Conservation (phyloP, 345 rosid species). For the Dimocarpus longan region DNA sequence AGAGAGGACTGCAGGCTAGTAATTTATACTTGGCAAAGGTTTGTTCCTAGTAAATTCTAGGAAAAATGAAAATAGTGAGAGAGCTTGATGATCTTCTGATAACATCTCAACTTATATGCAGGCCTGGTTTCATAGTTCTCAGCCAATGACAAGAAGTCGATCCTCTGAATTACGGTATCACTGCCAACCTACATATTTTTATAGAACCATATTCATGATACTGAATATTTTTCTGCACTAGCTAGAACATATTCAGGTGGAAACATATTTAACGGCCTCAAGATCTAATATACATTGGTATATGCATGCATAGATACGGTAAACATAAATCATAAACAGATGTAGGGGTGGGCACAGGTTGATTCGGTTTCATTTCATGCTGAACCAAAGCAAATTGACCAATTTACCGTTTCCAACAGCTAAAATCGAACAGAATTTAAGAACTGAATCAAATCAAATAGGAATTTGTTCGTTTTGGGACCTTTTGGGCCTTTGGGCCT, state of each 20-base stretch:
- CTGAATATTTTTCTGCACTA: background rate
- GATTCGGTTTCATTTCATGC: background rate
- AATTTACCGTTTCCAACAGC: background rate
- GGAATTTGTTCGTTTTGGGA: background rate
- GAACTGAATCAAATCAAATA: background rate
- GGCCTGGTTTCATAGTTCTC: conserved; percentile 81
- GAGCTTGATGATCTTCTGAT: conserved; percentile 18
- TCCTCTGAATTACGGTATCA: conserved; percentile 69
- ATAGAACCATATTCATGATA: background rate
- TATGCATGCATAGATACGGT: background rate
- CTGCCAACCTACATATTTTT: background rate
- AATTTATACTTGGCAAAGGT: conserved; percentile 68
- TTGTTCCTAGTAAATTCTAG: conserved; percentile 11
- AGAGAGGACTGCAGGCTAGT: conserved; percentile 50
- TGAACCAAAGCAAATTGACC: background rate
- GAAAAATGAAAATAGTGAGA: background rate
- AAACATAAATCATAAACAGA: background rate
- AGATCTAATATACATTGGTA: background rate
- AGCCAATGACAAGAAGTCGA: conserved; percentile 80
- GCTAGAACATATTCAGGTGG: background rate
- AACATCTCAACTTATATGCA: conserved; percentile 27
- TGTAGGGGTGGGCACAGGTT: background rate
- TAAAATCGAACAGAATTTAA: background rate
- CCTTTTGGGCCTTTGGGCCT: background rate
- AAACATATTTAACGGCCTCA: background rate